phyloP scores from a whole-genome alignment of 1,139 yeast genomes.

The Geotrichum carabidarum region DNA sequence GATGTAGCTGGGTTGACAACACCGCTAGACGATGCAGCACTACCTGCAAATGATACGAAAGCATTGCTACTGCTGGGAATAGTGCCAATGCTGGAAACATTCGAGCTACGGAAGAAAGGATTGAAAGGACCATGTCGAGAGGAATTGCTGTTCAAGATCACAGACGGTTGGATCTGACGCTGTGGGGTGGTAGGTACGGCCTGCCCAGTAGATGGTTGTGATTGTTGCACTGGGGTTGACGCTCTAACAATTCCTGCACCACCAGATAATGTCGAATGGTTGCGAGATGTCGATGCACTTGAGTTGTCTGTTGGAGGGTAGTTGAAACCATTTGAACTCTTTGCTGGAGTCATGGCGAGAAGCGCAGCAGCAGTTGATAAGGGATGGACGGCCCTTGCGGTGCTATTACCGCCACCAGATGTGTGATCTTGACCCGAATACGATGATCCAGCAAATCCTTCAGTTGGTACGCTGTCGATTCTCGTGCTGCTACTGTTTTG shows the following conservation, averaged over 20 bases:
- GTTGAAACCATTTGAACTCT: background rate
- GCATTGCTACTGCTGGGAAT: background rate
- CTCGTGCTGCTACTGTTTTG: background rate
- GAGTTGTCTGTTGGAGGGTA: background rate
- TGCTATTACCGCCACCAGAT: conserved; percentile 1
- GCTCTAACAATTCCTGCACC: background rate
- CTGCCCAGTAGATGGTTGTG: background rate
- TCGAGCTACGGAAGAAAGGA: background rate
- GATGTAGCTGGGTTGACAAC: background rate
- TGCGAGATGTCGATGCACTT: background rate
- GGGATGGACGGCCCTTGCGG: background rate
- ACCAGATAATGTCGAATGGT: too few relatives aligned
- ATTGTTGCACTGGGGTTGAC: conserved; percentile 4
- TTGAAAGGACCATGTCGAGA: background rate
- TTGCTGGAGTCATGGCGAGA: conserved; percentile 1
- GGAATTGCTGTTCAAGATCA: background rate
- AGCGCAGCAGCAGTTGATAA: background rate
- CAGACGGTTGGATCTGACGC: conserved; percentile 4
- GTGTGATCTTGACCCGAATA: background rate
- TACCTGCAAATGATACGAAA: background rate
- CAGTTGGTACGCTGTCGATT: background rate
- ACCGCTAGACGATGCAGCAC: background rate
- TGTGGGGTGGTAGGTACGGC: conserved; percentile 2
- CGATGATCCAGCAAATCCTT: background rate
- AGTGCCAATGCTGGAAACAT: background rate